phyloP scores from a whole-genome alignment of 768 basidiomycete species.

The Boletus coccyginus region DNA sequence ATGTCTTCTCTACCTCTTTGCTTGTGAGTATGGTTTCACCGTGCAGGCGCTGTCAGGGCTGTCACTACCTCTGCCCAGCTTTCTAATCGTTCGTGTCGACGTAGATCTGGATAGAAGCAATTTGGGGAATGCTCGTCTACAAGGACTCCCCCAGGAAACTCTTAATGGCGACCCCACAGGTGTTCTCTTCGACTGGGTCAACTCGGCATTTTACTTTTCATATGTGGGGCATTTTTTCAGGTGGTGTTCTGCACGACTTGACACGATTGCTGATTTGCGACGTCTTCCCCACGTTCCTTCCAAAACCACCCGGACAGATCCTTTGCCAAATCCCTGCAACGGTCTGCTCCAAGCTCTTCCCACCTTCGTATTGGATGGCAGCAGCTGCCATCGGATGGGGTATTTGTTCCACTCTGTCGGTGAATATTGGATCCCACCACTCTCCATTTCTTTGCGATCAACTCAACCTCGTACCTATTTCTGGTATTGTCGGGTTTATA shows the following conservation, averaged over 20 bases:
- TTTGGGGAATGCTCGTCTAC: constrained; percentile 74
- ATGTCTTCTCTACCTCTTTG: constrained; percentile 71
- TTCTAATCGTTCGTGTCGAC: background rate
- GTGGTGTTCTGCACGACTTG: background rate
- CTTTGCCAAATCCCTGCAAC: constrained; percentile 67
- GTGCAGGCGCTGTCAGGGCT: too few relatives aligned
- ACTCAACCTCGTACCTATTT: background rate
- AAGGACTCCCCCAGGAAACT: constrained; percentile 64
- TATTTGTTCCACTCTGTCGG: constrained; percentile 69
- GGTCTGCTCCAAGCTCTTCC: constrained; percentile 61
- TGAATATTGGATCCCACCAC: constrained; percentile 22
- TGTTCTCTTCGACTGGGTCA: constrained; percentile 67
- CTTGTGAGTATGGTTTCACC: constrained; percentile 47
- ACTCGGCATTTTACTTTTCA: constrained; percentile 75
- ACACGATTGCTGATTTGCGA: background rate
- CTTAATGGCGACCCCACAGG: constrained; percentile 69
- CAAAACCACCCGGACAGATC: constrained; percentile 42
- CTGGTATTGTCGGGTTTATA: constrained; percentile 22
- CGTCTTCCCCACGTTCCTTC: background rate
- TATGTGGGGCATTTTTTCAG: constrained; percentile 42
- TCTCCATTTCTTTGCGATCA: background rate
- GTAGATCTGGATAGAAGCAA: constrained; percentile 69
- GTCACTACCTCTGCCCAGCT: background rate
- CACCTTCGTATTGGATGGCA: constrained; percentile 67
- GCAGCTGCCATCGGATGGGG: constrained; percentile 71